Evolutionary conservation across 2,329 filamentous ascomycete species (phyloP).

Genomic region (Fusarium sp.): DNA sequence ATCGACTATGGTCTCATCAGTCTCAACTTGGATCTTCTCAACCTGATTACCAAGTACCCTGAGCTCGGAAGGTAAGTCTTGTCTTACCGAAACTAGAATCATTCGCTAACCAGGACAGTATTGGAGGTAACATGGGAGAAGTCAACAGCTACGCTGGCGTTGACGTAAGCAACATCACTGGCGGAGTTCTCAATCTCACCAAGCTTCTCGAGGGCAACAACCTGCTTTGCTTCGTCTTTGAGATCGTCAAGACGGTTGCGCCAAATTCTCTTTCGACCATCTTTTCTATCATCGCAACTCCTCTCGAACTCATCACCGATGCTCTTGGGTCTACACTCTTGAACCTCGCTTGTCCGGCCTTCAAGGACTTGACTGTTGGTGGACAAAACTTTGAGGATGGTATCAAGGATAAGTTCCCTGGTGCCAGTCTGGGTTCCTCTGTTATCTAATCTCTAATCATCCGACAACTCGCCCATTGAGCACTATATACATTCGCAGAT

Average conservation of each 20-base stretch:
- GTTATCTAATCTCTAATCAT: neutral
- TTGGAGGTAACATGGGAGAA: constrained; percentile 16
- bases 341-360: constrained; percentile 1
- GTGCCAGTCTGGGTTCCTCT: neutral
- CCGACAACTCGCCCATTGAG: rapidly evolving
- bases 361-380: constrained; percentile 12
- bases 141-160: constrained; percentile 18
- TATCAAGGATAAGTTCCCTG: neutral
- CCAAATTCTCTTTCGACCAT: constrained; percentile 4
- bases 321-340: neutral
- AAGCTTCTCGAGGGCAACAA: constrained; percentile 17
- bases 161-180: constrained; percentile 8
- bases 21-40: constrained; percentile 5
- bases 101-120: neutral
- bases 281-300: neutral
- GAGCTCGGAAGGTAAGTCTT: constrained; percentile 14
- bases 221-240: constrained; percentile 17
- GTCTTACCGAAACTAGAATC: too few species aligned
- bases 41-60: constrained; percentile 6
- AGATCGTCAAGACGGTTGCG: constrained; percentile 5
- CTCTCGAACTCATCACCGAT: neutral
- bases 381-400: neutral
- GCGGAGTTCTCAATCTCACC: constrained; percentile 5
- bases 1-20: constrained; percentile 10
- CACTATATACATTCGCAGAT: neutral